Conservation (phyloP, 257 asterid species). For the Ehretia macrophylla region DNA sequence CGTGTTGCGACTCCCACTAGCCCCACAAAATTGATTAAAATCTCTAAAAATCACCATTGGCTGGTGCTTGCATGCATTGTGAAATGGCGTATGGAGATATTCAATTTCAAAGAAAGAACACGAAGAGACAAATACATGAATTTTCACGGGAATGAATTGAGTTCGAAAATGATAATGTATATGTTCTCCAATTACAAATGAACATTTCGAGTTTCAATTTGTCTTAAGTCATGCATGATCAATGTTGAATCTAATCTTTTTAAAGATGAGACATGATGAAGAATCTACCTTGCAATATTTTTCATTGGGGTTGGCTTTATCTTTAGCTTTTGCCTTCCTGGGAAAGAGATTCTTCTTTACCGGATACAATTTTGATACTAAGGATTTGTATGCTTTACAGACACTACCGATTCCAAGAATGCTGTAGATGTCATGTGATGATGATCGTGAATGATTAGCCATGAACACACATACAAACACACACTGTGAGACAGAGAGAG, state of each 20-base stretch:
- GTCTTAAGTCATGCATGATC: neutral
- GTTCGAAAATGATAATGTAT: too few species aligned
- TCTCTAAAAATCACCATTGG: too few species aligned
- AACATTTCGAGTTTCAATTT: too few species aligned
- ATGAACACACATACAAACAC: conserved; percentile 20
- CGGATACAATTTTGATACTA: conserved; percentile 42
- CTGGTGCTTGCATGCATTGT: too few species aligned
- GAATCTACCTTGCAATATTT: conserved; percentile 25
- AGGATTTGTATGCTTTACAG: conserved; percentile 44
- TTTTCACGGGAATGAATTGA: too few species aligned
- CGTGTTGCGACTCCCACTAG: too few species aligned
- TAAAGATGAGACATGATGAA: neutral
- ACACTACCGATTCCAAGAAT: conserved; percentile 40
- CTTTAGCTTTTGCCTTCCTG: conserved; percentile 16
- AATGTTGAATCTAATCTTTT: neutral
- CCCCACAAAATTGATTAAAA: too few species aligned
- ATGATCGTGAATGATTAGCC: conserved; percentile 49
- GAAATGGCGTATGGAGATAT: too few species aligned
- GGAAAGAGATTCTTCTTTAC: conserved; percentile 22
- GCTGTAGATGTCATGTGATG: conserved; percentile 37
- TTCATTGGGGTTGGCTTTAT: conserved; percentile 24
- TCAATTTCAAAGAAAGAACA: too few species aligned
- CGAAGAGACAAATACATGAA: too few species aligned
- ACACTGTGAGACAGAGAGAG: too few species aligned
- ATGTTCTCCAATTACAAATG: too few species aligned